A percentile compares a stretch with the other conserved stretches of the same genome.
These are phyloP conservation scores for Wallacemonas sp. DNA, from an alignment of 208 protist species.

Conservation along the genomic window DNA sequence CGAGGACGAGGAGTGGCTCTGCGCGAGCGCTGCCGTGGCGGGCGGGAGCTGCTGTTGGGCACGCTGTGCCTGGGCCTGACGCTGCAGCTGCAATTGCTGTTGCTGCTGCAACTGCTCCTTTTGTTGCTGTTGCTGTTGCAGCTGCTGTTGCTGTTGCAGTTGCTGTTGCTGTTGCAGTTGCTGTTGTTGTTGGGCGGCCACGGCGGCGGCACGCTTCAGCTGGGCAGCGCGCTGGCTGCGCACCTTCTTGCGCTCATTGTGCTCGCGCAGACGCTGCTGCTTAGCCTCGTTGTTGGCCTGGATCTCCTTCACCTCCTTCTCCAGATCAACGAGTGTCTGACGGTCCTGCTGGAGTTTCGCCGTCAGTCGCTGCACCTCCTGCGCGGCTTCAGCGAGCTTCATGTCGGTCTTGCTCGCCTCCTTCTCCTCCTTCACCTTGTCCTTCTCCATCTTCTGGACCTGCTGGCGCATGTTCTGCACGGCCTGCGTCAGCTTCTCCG, in stretches of 20 bases:
- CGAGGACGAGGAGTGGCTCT: too few species aligned
- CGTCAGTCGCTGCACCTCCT: constrained; percentile 39
- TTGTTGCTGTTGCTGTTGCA: constrained; percentile 12
- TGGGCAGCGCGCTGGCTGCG: constrained; percentile 20
- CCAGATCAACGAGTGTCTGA: constrained; percentile 31
- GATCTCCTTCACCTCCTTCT: constrained; percentile 41
- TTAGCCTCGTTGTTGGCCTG: constrained; percentile 18
- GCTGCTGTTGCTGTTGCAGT: constrained; percentile 5
- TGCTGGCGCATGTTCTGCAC: constrained; percentile 51
- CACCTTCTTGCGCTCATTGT: constrained; percentile 39
- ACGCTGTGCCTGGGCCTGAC: too few species aligned
- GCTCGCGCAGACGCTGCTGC: constrained; percentile 31
- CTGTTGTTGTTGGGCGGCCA: background rate
- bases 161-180: constrained; percentile 20
- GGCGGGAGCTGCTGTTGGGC: background rate
- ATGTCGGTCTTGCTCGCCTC: constrained; percentile 35
- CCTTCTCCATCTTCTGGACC: constrained; percentile 66
- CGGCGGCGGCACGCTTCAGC: constrained; percentile 37
- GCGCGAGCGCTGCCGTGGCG: too few species aligned
- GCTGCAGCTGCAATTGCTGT: background rate
- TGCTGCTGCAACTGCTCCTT: constrained; percentile 12
- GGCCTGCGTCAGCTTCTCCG: constrained; percentile 56
- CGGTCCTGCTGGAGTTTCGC: constrained; percentile 20
- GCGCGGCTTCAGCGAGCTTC: constrained; percentile 50
- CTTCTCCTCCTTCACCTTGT: constrained; percentile 62